Conservation (phyloP, 139 green algal species). For the Picochlorum costavermella region DNA sequence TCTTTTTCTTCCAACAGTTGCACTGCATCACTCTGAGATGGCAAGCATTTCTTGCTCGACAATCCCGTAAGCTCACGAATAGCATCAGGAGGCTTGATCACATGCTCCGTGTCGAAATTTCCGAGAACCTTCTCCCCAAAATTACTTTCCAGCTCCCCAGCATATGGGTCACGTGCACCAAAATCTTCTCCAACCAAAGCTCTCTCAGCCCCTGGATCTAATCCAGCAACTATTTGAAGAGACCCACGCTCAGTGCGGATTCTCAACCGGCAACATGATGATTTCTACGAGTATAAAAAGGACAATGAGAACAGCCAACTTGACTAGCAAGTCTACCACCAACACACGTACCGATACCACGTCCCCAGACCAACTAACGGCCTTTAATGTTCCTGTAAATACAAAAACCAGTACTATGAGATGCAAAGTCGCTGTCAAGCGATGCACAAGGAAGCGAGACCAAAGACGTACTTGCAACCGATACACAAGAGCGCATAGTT, state of each 20-base stretch:
- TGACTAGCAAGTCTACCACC: too few relatives aligned
- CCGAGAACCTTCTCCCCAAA: conserved; percentile 79
- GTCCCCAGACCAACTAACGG: too few relatives aligned
- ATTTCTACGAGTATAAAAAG: neutral
- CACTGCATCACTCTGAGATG: conserved; percentile 41
- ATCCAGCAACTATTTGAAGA: conserved; percentile 7
- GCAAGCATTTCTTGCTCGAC: conserved; percentile 36
- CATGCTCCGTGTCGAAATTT: conserved; percentile 84
- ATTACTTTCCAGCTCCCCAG: conserved; percentile 73
- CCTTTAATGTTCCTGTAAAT: too few relatives aligned
- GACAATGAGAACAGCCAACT: too few relatives aligned
- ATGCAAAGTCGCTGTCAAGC: too few relatives aligned
- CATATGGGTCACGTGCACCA: conserved; percentile 71
- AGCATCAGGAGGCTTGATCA: conserved; percentile 57
- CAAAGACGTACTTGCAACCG: too few relatives aligned
- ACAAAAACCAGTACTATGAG: too few relatives aligned
- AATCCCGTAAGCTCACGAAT: conserved; percentile 40
- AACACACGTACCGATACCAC: too few relatives aligned
- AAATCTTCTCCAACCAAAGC: conserved; percentile 53
- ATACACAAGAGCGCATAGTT: too few relatives aligned
- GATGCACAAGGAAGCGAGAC: too few relatives aligned
- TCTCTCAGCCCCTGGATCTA: conserved; percentile 15
- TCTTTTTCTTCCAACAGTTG: conserved; percentile 49
- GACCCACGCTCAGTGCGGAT: neutral
- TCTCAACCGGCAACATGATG: neutral